Percentiles rank a stretch among this genome's conserved stretches.
These are phyloP conservation scores for Termitomyces sp. DNA, from an alignment of 768 basidiomycete genomes.

Conservation along the genomic window DNA sequence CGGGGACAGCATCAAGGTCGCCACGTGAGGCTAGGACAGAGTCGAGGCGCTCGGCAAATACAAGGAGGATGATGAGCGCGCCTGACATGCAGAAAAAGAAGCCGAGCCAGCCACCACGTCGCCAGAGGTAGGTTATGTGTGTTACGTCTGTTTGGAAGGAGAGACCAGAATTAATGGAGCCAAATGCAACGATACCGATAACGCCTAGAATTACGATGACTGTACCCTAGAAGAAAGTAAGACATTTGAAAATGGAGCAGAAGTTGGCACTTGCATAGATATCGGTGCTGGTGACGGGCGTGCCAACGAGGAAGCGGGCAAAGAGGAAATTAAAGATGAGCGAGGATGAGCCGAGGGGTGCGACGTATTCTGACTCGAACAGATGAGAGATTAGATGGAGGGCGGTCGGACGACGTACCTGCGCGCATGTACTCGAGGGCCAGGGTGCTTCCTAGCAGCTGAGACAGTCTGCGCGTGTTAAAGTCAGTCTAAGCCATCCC, in stretches of 20 bases:
- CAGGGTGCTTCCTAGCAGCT: constrained; percentile 82
- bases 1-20: constrained; percentile 61
- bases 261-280: constrained; percentile 56
- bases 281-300: constrained; percentile 78
- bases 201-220: constrained; percentile 79
- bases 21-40: constrained; percentile 63
- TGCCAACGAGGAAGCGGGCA: constrained; percentile 83
- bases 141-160: constrained; percentile 65
- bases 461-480: constrained; percentile 52
- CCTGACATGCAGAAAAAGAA: constrained; percentile 82
- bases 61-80: constrained; percentile 58
- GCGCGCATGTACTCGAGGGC: constrained; percentile 88
- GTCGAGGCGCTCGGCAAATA: constrained; percentile 70
- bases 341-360: constrained; percentile 88
- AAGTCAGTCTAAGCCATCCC: not conserved
- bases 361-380: constrained; percentile 74
- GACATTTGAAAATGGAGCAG: not conserved
- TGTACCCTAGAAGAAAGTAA: constrained; percentile 54
- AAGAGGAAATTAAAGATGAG: constrained; percentile 97
- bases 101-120: constrained; percentile 81
- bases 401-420: constrained; percentile 33
- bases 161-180: constrained; percentile 79
- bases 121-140: constrained; percentile 82
- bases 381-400: not conserved
- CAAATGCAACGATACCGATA: constrained; percentile 83